Conservation (phyloP, 2,329 filamentous ascomycete genomes). For the Huntiella bhutanensis region DNA sequence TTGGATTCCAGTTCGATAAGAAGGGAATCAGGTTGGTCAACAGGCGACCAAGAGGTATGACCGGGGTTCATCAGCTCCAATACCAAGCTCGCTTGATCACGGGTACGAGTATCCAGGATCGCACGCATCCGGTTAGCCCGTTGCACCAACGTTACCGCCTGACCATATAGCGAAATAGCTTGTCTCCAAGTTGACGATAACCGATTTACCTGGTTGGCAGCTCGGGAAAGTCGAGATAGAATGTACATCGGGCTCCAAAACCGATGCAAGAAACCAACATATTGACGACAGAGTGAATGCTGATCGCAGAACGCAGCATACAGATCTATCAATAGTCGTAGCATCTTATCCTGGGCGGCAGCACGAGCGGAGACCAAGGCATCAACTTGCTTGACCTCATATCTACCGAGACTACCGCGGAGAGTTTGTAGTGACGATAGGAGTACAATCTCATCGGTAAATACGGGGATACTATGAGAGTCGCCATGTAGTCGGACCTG, state of each 20-base stretch:
- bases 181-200: conserved; percentile 19
- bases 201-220: not conserved
- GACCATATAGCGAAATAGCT: conserved; percentile 22
- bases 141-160: conserved; percentile 23
- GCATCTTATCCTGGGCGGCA: too few relatives aligned
- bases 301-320: too few relatives aligned
- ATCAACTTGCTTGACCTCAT: too few relatives aligned
- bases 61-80: conserved; percentile 30
- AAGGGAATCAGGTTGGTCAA: conserved; percentile 36
- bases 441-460: too few relatives aligned
- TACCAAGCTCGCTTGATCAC: conserved; percentile 17
- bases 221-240: conserved; percentile 18
- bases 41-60: conserved; percentile 35
- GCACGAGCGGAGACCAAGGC: too few relatives aligned
- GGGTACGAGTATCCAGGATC: not conserved
- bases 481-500: too few relatives aligned
- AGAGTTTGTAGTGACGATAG: too few relatives aligned
- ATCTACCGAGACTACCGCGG: too few relatives aligned
- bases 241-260: conserved; percentile 17
- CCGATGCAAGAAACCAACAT: not conserved
- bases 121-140: conserved; percentile 23
- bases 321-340: too few relatives aligned
- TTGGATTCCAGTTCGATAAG: conserved; percentile 45
- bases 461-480: too few relatives aligned
- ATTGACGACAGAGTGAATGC: not conserved